These are phyloP conservation scores for Lachnellula occidentalis DNA, from an alignment of 2,329 filamentous ascomycete species.

Conservation along the genomic window DNA sequence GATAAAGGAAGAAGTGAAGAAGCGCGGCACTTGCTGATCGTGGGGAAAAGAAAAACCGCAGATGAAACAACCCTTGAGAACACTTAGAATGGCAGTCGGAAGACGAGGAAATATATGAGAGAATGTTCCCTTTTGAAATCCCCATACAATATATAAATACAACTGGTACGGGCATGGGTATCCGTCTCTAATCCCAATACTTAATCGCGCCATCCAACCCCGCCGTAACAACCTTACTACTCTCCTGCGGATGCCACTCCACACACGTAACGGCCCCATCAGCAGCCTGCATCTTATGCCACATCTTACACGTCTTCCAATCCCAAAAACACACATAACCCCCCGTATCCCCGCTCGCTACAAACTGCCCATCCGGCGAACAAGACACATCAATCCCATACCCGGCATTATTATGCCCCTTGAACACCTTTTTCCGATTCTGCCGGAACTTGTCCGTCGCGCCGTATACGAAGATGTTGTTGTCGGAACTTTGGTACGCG, in stretches of 20 bases:
- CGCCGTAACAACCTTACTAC: constrained; percentile 85
- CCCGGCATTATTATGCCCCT: constrained; percentile 92
- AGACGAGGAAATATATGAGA: not conserved
- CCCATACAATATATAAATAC: not conserved
- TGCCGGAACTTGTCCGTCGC: constrained; percentile 94
- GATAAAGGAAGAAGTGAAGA: no score
- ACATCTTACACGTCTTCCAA: constrained; percentile 99
- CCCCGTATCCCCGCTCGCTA: constrained; percentile 79
- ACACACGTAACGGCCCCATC: constrained; percentile 79
- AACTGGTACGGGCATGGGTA: no score
- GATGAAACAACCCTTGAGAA: no score
- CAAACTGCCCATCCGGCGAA: constrained; percentile 85
- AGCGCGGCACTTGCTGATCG: no score
- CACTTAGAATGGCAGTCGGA: not conserved
- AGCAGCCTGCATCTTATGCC: constrained; percentile 85
- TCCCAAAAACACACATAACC: constrained; percentile 97
- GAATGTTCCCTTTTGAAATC: not conserved
- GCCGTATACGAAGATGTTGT: constrained; percentile 94
- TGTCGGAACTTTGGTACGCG: constrained; percentile 88
- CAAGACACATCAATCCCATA: constrained; percentile 87
- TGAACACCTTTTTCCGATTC: constrained; percentile 94
- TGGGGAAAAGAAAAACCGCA: no score
- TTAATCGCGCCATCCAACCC: constrained; percentile 84
- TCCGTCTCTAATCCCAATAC: constrained; percentile 79
- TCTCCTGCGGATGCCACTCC: constrained; percentile 97